Evolutionary conservation across 495 filamentous ascomycete species (phyloP).

Genomic region (Beverwykella pulmonaria): DNA sequence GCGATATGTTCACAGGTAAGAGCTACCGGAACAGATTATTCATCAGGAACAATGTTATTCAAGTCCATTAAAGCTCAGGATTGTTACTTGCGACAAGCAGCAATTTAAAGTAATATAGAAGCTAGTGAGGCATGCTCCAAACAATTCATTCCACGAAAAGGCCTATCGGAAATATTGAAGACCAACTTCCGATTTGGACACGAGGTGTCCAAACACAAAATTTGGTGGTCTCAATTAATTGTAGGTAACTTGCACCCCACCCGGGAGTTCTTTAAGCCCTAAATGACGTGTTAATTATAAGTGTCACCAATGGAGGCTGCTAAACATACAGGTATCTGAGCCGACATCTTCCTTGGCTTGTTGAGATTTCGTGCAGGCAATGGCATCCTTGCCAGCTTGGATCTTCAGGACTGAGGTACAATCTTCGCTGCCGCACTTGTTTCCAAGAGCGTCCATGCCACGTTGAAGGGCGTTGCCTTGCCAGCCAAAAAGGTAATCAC

Average conservation of each 20-base stretch:
- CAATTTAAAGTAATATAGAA: too few species aligned
- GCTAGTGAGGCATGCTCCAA: too few species aligned
- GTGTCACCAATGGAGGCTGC: neutral
- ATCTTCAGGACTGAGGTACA: constrained; percentile 38
- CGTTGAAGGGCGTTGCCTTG: constrained; percentile 51
- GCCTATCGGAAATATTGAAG: too few species aligned
- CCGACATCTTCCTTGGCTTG: constrained; percentile 32
- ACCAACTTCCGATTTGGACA: too few species aligned
- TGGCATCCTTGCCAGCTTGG: constrained; percentile 25
- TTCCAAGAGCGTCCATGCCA: constrained; percentile 49
- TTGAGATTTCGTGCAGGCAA: constrained; percentile 28
- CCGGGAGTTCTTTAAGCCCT: constrained; percentile 28
- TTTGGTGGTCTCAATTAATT: too few species aligned
- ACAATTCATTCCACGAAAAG: too few species aligned
- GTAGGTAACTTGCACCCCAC: constrained; percentile 10
- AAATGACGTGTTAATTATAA: neutral
- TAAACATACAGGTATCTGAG: constrained; percentile 13
- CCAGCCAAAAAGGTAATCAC: constrained; percentile 57
- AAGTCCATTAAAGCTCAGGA: too few species aligned
- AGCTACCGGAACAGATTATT: too few species aligned
- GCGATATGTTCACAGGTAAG: too few species aligned
- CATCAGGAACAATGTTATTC: too few species aligned
- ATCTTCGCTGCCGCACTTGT: constrained; percentile 48
- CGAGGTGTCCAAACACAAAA: too few species aligned
- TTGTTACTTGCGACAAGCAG: too few species aligned